Conservation (phyloP, 1,284 basidiomycete genomes). For the Leccinum angustisporum region DNA sequence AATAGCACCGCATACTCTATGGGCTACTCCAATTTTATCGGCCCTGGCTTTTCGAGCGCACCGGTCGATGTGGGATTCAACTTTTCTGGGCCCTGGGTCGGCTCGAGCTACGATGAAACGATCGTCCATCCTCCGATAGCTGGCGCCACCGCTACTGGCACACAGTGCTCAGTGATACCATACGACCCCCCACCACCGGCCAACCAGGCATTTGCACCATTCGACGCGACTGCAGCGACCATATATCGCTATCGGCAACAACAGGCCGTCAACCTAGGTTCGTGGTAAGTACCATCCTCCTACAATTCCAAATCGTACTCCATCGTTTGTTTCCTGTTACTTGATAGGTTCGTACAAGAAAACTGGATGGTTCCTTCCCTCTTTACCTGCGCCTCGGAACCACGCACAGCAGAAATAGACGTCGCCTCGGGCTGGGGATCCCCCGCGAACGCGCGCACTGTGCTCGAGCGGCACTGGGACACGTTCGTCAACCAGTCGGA, state of each 20-base stretch:
- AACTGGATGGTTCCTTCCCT: slow-evolving; percentile 76
- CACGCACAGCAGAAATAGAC: slow-evolving; percentile 55
- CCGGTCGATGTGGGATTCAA: slow-evolving; percentile 3
- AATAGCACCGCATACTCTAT: neutral
- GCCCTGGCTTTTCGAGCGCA: neutral
- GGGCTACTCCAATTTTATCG: neutral
- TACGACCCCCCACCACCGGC: slow-evolving; percentile 16
- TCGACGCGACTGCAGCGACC: slow-evolving; percentile 16
- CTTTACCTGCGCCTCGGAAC: slow-evolving; percentile 61
- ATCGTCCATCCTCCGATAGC: neutral
- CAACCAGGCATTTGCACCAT: slow-evolving; percentile 16
- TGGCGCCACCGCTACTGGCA: neutral
- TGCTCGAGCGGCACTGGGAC: slow-evolving; percentile 79
- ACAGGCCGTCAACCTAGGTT: slow-evolving; percentile 26
- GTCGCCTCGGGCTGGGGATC: slow-evolving; percentile 49
- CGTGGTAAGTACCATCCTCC: slow-evolving; percentile 15
- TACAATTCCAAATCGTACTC: neutral
- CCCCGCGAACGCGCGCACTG: slow-evolving; percentile 44
- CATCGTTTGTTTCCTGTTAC: neutral
- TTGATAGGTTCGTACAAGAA: slow-evolving; percentile 71
- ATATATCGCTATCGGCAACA: slow-evolving; percentile 26
- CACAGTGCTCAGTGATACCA: slow-evolving; percentile 6
- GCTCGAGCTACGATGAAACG: neutral
- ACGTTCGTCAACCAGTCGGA: slow-evolving; percentile 70
- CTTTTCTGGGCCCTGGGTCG: neutral